These are phyloP conservation scores for Ganoderma meredithae DNA, from an alignment of 1,284 basidiomycete genomes.

Conservation along the genomic window DNA sequence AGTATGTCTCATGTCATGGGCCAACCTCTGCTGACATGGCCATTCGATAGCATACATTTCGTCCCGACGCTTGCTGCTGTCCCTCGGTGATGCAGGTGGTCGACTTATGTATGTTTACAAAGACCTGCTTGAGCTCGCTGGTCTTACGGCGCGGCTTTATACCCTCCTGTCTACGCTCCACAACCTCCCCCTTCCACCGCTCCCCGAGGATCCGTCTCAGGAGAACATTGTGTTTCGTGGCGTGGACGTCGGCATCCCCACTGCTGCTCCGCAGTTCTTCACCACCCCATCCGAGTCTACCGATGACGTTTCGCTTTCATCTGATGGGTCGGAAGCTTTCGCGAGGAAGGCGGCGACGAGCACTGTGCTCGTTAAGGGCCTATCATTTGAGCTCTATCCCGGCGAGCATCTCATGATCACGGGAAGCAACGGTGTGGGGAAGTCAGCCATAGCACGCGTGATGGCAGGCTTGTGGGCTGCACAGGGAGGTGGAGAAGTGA, in stretches of 20 bases:
- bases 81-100: slow-evolving; percentile 94
- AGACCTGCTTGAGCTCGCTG: slow-evolving; percentile 92
- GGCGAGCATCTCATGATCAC: slow-evolving; percentile 96
- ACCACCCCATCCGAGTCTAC: slow-evolving; percentile 23
- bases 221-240: slow-evolving; percentile 59
- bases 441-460: slow-evolving; percentile 92
- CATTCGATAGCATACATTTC: slow-evolving; percentile 87
- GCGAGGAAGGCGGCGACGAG: slow-evolving; percentile 41
- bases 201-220: slow-evolving; percentile 48
- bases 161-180: slow-evolving; percentile 89
- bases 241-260: slow-evolving; percentile 77
- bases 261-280: slow-evolving; percentile 49
- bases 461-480: slow-evolving; percentile 89
- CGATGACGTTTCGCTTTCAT: slow-evolving; percentile 25
- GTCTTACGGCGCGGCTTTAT: slow-evolving; percentile 91
- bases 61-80: slow-evolving; percentile 90
- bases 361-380: slow-evolving; percentile 71
- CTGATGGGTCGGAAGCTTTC: slow-evolving; percentile 38
- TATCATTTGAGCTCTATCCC: slow-evolving; percentile 74
- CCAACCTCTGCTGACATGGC: not conserved
- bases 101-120: slow-evolving; percentile 93
- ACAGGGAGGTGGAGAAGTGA: slow-evolving; percentile 53
- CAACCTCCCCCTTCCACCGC: slow-evolving; percentile 56
- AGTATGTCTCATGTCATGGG: slow-evolving; percentile 34
- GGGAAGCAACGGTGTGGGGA: slow-evolving; percentile 93